Conservation (phyloP, 2,329 filamentous ascomycete genomes). For the Nothophaeocryptopus gaeumannii region DNA sequence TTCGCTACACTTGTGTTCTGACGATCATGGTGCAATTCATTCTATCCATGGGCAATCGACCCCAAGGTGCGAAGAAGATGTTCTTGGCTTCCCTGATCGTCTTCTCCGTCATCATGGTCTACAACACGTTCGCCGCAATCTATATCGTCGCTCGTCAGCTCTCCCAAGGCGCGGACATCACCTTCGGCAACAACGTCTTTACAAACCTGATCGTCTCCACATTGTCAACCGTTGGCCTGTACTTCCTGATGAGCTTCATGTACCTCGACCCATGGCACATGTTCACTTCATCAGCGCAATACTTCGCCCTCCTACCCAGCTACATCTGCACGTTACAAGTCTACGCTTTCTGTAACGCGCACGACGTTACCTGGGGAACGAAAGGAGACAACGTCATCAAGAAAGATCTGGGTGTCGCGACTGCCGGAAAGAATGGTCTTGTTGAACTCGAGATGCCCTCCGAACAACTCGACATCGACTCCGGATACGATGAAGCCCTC, state of each 20-base stretch:
- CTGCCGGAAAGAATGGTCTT: conserved; percentile 62
- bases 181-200: conserved; percentile 82
- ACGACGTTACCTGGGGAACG: conserved; percentile 98
- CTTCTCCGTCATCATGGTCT: conserved; percentile 93
- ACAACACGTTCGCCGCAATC: conserved; percentile 84
- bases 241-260: conserved; percentile 93
- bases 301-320: conserved; percentile 84
- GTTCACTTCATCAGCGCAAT: conserved; percentile 87
- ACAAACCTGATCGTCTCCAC: conserved; percentile 90
- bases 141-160: conserved; percentile 89
- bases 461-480: conserved; percentile 97
- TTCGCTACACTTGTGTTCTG: conserved; percentile 81
- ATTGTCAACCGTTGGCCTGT: conserved; percentile 85
- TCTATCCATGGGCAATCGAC: conserved; percentile 89
- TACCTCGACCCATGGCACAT: conserved; percentile 99
- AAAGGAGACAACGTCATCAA: conserved; percentile 96
- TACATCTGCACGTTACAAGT: conserved; percentile 98
- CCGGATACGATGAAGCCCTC: conserved; percentile 92
- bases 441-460: conserved; percentile 97
- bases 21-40: conserved; percentile 96
- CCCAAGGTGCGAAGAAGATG: conserved; percentile 88
- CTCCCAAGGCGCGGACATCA: conserved; percentile 43
- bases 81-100: conserved; percentile 84
- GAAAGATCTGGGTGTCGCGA: conserved; percentile 85
- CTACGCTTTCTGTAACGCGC: conserved; percentile 98